Base-by-base conservation (phyloP, 768 basidiomycete genomes). In the Dendrothele bispora region DNA sequence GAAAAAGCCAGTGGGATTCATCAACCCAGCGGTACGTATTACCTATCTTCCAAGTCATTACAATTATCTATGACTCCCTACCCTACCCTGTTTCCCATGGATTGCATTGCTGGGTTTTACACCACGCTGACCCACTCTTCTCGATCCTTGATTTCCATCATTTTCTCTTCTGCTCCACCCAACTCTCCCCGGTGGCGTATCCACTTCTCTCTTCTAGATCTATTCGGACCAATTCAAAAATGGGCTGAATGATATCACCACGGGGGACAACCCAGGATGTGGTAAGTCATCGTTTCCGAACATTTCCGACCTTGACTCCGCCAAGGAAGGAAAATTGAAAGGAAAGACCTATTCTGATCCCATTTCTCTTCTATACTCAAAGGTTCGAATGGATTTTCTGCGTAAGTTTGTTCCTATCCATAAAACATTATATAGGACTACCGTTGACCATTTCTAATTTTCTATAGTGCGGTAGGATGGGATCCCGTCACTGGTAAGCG, bases 1-100 rank as follows among this genome's bases (percentile, higher is more conserved):
- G 12, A 80, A 80, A 58, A 40, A 53, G 0, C 60, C 78, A 0
- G 66, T 82, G 25, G 80, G 77, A 3, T 79, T 77, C 54, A 67
- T 79, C 24, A 79, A 79, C 43, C 77, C 75, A 30, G 48, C 59
- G n/a, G 74, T 76, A 41, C 2, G 69, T 49, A 18, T 21, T 18
- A 2, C 24, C 32, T 11, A 10, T 24, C 4, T 28, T 10, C 15
- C 32, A 17, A 36, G n/a, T n/a, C n/a, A n/a, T n/a, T n/a, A n/a
- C n/a, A n/a, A n/a, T n/a, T n/a, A n/a, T n/a, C n/a, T n/a, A n/a
- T n/a, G n/a, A n/a, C n/a, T n/a, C n/a, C n/a, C n/a, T n/a, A n/a
- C n/a, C n/a, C n/a, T n/a, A n/a, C n/a, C n/a, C n/a, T n/a, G n/a
- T n/a, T n/a, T n/a, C n/a, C n/a, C n/a, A n/a, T n/a, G n/a, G n/a